A percentile compares a stretch with the other conserved stretches of the same genome.
phyloP scores from a whole-genome alignment of 2,329 filamentous ascomycete species.

The Myotisia sp. region DNA sequence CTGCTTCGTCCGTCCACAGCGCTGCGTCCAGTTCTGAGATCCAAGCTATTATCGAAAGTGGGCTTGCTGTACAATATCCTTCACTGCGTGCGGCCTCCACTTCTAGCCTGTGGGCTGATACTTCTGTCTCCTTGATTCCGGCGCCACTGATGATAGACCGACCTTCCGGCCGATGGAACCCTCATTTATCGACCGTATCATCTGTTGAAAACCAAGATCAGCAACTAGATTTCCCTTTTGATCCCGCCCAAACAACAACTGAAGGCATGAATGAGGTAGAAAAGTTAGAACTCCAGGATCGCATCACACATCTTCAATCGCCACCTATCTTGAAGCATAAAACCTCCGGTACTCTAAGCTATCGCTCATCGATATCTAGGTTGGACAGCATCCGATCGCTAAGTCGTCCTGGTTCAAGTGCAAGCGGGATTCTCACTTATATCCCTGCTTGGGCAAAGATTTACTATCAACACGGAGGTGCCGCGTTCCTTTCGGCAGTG shows the following conservation, averaged over 20 bases:
- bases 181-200: slow-evolving; percentile 32
- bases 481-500: slow-evolving; percentile 35
- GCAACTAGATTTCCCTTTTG: slow-evolving; percentile 1
- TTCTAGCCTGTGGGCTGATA: slow-evolving; percentile 29
- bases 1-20: slow-evolving; percentile 21
- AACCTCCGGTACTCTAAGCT: slow-evolving; percentile 25
- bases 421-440: slow-evolving; percentile 30
- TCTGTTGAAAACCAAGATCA: slow-evolving; percentile 20
- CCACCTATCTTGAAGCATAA: slow-evolving; percentile 15
- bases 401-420: slow-evolving; percentile 29
- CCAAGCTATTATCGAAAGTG: slow-evolving; percentile 5
- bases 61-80: slow-evolving; percentile 7
- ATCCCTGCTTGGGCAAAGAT: slow-evolving; percentile 41
- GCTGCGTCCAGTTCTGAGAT: slow-evolving; percentile 13
- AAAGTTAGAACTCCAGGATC: slow-evolving; percentile 24
- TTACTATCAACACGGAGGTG: slow-evolving; percentile 56
- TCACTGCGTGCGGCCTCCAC: slow-evolving; percentile 17
- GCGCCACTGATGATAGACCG: slow-evolving; percentile 22
- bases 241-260: too few species aligned
- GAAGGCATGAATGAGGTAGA: slow-evolving; percentile 21
- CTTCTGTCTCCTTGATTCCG: slow-evolving; percentile 15
- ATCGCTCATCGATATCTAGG: slow-evolving; percentile 29
- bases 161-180: slow-evolving; percentile 26
- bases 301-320: slow-evolving; percentile 23
- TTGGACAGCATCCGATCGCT: slow-evolving; percentile 24